phyloP scores from a whole-genome alignment of 257 asterid genomes.

The Penstemon eatonii region DNA sequence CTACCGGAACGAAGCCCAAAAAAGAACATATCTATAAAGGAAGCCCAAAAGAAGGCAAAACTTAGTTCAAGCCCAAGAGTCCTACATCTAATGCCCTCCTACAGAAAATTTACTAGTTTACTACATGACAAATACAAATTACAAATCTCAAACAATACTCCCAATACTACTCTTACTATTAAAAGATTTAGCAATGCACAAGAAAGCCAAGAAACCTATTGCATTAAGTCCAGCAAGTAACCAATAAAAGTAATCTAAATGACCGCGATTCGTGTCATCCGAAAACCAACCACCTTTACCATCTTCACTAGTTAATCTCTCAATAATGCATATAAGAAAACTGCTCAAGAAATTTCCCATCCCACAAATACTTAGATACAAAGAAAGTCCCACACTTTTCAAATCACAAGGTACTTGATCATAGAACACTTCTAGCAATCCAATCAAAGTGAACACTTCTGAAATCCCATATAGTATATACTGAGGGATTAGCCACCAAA shows the following conservation, averaged over 20 bases:
- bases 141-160: too few species aligned
- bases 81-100: too few species aligned
- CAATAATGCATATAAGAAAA: slow-evolving; percentile 36
- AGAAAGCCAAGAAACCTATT: slow-evolving; percentile 28
- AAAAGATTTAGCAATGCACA: slow-evolving; percentile 32
- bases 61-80: too few species aligned
- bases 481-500: slow-evolving; percentile 52
- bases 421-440: slow-evolving; percentile 55
- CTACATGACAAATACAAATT: too few species aligned
- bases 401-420: slow-evolving; percentile 47
- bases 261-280: slow-evolving; percentile 35
- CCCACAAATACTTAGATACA: slow-evolving; percentile 46
- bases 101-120: too few species aligned
- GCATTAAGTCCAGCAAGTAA: slow-evolving; percentile 29
- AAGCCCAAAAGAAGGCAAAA: too few species aligned
- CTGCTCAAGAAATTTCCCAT: slow-evolving; percentile 47
- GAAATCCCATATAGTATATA: slow-evolving; percentile 41
- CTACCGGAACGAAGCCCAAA: too few species aligned
- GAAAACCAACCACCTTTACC: slow-evolving; percentile 33
- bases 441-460: slow-evolving; percentile 45
- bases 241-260: slow-evolving; percentile 44
- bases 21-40: too few species aligned
- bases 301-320: slow-evolving; percentile 20
- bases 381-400: slow-evolving; percentile 48
- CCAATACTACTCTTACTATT: slow-evolving; percentile 7